Conservation (phyloP, 495 filamentous ascomycete genomes). For the Talaromyces borbonicus region DNA sequence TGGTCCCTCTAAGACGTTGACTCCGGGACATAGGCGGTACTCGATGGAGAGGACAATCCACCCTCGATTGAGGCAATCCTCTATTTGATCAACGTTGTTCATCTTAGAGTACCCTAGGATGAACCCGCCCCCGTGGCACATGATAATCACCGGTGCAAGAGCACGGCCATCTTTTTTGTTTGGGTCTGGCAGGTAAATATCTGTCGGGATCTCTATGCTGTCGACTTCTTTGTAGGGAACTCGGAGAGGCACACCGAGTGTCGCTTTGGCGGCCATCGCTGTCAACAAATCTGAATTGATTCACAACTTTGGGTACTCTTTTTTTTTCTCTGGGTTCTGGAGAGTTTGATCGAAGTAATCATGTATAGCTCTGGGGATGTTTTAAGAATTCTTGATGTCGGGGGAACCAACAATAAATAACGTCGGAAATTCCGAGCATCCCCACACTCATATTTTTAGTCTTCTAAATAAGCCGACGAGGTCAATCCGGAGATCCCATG, state of each 20-base stretch:
- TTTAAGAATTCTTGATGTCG: too few relatives aligned
- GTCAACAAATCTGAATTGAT: too few relatives aligned
- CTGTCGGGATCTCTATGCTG: constrained; percentile 21
- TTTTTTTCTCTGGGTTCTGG: too few relatives aligned
- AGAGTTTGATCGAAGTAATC: too few relatives aligned
- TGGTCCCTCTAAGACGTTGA: constrained; percentile 22
- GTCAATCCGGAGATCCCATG: too few relatives aligned
- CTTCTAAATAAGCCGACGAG: too few relatives aligned
- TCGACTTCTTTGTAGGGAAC: constrained; percentile 21
- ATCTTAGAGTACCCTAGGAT: constrained; percentile 28
- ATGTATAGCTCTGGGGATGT: too few relatives aligned
- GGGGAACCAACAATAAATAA: too few relatives aligned
- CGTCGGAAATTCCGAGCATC: too few relatives aligned
- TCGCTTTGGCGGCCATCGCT: not conserved
- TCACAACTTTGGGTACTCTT: too few relatives aligned
- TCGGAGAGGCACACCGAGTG: constrained; percentile 11
- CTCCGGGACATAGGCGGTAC: constrained; percentile 24
- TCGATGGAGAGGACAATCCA: constrained; percentile 32
- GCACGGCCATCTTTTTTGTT: not conserved
- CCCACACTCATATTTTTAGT: too few relatives aligned
- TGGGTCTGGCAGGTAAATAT: constrained; percentile 23
- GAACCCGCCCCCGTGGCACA: constrained; percentile 29
- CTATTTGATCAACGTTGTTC: constrained; percentile 22
- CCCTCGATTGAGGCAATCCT: constrained; percentile 24
- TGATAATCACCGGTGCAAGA: constrained; percentile 21